phyloP scores from a whole-genome alignment of 257 asterid genomes.

The Capsicum chinense region DNA sequence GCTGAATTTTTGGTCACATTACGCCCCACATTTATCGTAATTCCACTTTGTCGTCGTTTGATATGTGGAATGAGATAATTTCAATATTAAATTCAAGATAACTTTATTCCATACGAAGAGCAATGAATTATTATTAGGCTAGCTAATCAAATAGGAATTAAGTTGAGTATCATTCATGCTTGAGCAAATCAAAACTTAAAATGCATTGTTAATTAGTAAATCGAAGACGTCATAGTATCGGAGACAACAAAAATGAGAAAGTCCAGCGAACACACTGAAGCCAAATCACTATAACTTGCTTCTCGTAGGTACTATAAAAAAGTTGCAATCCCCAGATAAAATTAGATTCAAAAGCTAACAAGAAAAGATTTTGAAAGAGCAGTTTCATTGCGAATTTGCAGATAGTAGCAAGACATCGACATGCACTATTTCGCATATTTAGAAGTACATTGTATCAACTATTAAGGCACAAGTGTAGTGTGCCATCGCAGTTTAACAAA shows the following conservation, averaged over 20 bases:
- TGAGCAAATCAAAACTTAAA: background rate
- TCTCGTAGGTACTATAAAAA: no score
- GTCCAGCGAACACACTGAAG: background rate
- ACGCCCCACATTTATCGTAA: no score
- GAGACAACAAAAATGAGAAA: background rate
- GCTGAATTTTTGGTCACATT: no score
- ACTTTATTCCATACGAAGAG: background rate
- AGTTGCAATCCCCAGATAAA: no score
- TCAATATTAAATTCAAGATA: no score
- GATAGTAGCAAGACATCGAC: background rate
- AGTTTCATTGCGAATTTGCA: background rate
- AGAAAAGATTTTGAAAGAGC: constrained; percentile 8
- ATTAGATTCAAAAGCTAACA: background rate
- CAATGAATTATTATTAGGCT: background rate
- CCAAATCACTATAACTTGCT: background rate
- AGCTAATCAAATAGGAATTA: background rate
- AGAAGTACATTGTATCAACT: background rate
- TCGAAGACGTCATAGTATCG: background rate
- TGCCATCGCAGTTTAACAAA: background rate
- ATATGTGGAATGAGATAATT: no score
- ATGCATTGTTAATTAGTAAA: no score
- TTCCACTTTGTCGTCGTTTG: no score
- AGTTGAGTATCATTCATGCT: background rate
- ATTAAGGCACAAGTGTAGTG: background rate
- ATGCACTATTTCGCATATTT: background rate